Base-by-base conservation (phyloP, 371 early-diverging fungal species). In the Mucor saturninus region DNA sequence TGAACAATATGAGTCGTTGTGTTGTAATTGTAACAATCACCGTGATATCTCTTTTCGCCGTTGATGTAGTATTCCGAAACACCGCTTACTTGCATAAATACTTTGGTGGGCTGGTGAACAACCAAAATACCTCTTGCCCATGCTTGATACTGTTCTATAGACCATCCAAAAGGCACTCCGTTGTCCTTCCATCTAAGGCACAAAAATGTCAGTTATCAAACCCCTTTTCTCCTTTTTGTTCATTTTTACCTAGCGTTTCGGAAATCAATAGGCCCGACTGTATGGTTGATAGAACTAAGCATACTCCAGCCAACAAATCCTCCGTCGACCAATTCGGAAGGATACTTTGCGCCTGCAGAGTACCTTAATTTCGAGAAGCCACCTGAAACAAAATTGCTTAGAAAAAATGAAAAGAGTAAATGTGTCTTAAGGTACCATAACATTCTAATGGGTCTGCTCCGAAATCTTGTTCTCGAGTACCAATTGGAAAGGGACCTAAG, bases 361-460 rank as follows among this genome's bases (percentile, higher is more conserved):
- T 74, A 89, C 7, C 65, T 54, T 5, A 91, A 61, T 14, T 68
- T 58, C 52, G 65, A 72, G 49, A 90, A 88, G 1, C 91, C 91
- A 46, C 91, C 84, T 76, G 59, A 3, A 15, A 30, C 35, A 35
- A 35, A 6, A 10, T 1, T 21, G 21, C 21, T 21, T 21, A 21
- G 1, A 21, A 21, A 1, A 21, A 21, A 21, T 21, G 21, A 21
- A 39, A 28, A 29, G 13, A 42, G 32, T n/a, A 11, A 5, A 21
- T 38, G 31, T n/a, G n/a, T 4, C 5, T n/a, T 48, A 50, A 11
- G 13, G 15, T 76, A 84, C 88, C 89, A 61, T 84, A 89, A 14
- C 87, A 83, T 59, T 86, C 86, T 43, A 90, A 62, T 2, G 85
- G 85, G 62, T 90, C 90, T 6, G 81, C 83, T n/a, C 89, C 89